phyloP scores from a whole-genome alignment of 345 rosid species.

The Euphorbia tirucalli region DNA sequence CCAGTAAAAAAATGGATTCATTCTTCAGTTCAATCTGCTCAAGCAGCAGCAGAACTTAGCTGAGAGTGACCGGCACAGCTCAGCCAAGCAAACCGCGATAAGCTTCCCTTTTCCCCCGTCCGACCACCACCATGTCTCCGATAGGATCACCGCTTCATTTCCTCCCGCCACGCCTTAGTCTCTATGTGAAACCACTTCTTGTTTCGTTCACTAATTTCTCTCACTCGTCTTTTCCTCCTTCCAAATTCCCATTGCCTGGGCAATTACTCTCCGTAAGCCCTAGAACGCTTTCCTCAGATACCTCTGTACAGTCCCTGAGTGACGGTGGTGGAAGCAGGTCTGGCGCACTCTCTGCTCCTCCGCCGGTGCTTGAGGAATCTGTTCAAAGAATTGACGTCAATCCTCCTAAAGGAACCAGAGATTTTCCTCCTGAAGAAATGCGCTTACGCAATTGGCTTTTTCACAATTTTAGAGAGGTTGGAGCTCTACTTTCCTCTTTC shows the following conservation, averaged over 20 bases:
- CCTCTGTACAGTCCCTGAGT: constrained; percentile 26
- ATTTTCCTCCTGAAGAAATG: constrained; percentile 93
- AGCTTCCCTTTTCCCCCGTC: background rate
- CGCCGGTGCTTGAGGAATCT: constrained; percentile 38
- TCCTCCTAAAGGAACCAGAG: constrained; percentile 94
- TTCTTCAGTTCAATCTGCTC: no score
- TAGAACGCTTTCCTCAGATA: constrained; percentile 33
- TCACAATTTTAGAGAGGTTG: constrained; percentile 76
- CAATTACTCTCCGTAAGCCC: constrained; percentile 19
- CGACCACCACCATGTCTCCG: constrained; percentile 30
- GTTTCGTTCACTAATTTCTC: constrained; percentile 18
- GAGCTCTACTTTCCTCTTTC: background rate
- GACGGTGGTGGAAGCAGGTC: constrained; percentile 48
- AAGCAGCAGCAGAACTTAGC: background rate
- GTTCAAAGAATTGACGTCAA: constrained; percentile 70
- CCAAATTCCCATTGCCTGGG: constrained; percentile 12
- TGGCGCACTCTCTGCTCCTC: constrained; percentile 48
- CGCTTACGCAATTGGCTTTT: constrained; percentile 93
- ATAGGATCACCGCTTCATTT: constrained; percentile 28
- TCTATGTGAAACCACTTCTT: constrained; percentile 38
- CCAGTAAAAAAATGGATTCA: no score
- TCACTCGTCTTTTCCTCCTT: constrained; percentile 8
- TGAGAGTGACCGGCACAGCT: background rate
- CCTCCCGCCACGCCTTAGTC: constrained; percentile 31
- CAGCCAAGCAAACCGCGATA: background rate